Base-by-base conservation (phyloP, 2,329 filamentous ascomycete species). In the Colletotrichum sublineola region DNA sequence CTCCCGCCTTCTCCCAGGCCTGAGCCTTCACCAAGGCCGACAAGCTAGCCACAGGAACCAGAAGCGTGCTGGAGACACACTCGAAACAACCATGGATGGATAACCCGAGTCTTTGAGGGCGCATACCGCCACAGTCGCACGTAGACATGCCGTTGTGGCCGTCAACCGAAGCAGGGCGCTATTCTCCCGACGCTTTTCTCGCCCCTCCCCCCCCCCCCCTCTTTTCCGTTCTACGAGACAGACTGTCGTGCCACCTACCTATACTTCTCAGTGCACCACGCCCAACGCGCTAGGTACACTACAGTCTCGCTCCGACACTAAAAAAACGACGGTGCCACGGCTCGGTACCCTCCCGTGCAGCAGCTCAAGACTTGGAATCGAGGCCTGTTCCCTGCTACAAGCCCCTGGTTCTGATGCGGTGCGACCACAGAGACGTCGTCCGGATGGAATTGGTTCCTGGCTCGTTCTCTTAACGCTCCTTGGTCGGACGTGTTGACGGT, bases 21-120 rank as follows among this genome's bases (percentile, higher is more conserved):
- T 38, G 20, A 57, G 65, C 44, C 36, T 58, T 44, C 38, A 42
- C n/a, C 61, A 42, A 24, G 15, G 48, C 56, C 40, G 65, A 38
- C 60, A 58, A 67, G 8, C 57, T 36, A 52, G 52, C 61, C 50
- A 57, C 46, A 57, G 40, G 33, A 62, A 48, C 46, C 46, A 62
- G 48, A 66, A 66, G 67, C 57, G 56, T 62, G 70, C 67, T 48
- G 70, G 71, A 73, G 62, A 73, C 71, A 56, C 48, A 63, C 36
- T 67, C 58, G 67, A 71, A 73, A 73, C 61, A 8, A 57, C 57
- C 56, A 31, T 63, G 55, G 62, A 66, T 46, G 48, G 29, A 63
- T 50, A 40, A 67, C 40, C 44, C 46, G 33, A 38, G 5, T 20
- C n/a, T 38, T 24, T 48, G 33, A 40, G 20, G 20, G 11, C n/a